phyloP scores from a whole-genome alignment of 805 yeast species.

The Candida corydali region DNA sequence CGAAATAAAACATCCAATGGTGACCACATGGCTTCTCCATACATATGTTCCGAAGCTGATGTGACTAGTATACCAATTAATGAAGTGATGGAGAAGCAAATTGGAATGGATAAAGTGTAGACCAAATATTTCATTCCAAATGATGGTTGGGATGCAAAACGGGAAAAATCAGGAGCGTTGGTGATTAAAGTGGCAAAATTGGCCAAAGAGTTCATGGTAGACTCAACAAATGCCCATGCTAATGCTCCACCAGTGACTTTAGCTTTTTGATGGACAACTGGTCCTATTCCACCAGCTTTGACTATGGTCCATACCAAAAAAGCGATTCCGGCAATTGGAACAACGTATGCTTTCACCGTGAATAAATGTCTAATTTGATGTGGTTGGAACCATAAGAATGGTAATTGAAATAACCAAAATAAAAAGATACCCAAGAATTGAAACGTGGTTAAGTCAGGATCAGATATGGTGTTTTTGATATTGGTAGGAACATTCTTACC shows the following conservation, averaged over 20 bases:
- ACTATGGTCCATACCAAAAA: constrained; percentile 81
- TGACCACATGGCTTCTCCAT: constrained; percentile 73
- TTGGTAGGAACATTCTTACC: constrained; percentile 58
- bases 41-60: constrained; percentile 66
- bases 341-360: constrained; percentile 72
- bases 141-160: constrained; percentile 59
- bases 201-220: constrained; percentile 76
- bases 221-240: constrained; percentile 79
- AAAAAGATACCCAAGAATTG: constrained; percentile 73
- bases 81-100: constrained; percentile 75
- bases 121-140: constrained; percentile 37
- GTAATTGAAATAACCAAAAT: constrained; percentile 77
- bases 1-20: constrained; percentile 73
- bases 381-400: constrained; percentile 78
- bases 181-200: constrained; percentile 87
- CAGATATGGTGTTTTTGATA: constrained; percentile 59
- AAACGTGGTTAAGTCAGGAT: constrained; percentile 64
- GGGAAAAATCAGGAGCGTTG: constrained; percentile 85
- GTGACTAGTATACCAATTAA: constrained; percentile 82
- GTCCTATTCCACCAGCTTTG: constrained; percentile 77
- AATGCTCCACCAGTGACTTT: constrained; percentile 54
- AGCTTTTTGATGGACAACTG: constrained; percentile 53
- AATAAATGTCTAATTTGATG: constrained; percentile 80
- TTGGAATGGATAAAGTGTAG: constrained; percentile 62
- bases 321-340: constrained; percentile 80